Evolutionary conservation across 176 grass and related monocot species (phyloP), one percentile per base, ranked within the genome.

Genomic region (Zoysia japonica): DNA sequence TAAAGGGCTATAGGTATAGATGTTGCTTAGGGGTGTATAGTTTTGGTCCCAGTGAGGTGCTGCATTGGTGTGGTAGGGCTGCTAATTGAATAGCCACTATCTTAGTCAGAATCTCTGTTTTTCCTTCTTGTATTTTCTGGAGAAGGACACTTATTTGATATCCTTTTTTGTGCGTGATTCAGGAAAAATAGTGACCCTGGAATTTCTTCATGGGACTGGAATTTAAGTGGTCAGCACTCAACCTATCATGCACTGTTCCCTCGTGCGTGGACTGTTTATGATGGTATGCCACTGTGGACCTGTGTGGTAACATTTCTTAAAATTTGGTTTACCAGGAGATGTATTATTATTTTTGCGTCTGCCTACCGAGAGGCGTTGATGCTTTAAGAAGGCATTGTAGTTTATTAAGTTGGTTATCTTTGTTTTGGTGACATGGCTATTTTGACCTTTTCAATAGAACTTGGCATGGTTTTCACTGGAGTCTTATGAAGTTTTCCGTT

Each of bases 171-270:
- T 70, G 50, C 63, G 80, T 6, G 5, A 7, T 74, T 89, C 90
- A 99, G 96, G 80, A 99, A 93, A 88, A 65, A 70, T 65, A 83
- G 74, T 16, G 96, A 96, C 51, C 65, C 86, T 11, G 96, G 92
- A 76, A 99, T 99, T 76, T 99, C 92, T 76, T 99, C 96, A 71
- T 96, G 96, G 96, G 90, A 96, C 70, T 96, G 96, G 96, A 99
- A 99, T 55, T 78, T 99, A 80, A 93, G 68, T 53, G 96, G 96
- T 82, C 96, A 99, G 71, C 96, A 95, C 67, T 99, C 92, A 3
- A 95, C 96, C 65, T 99, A 99, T 77, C 96, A 99, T 82, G 92
- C 96, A 61, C 86, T 99, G 51, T 99, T 99, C 47, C 96, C 96
- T 78, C 87, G 96, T 76, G 96, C 96, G 39, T 99, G 96, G 96